Evolutionary conservation across 495 filamentous ascomycete genomes (phyloP).

Genomic region (Lasiosphaeris hirsuta): DNA sequence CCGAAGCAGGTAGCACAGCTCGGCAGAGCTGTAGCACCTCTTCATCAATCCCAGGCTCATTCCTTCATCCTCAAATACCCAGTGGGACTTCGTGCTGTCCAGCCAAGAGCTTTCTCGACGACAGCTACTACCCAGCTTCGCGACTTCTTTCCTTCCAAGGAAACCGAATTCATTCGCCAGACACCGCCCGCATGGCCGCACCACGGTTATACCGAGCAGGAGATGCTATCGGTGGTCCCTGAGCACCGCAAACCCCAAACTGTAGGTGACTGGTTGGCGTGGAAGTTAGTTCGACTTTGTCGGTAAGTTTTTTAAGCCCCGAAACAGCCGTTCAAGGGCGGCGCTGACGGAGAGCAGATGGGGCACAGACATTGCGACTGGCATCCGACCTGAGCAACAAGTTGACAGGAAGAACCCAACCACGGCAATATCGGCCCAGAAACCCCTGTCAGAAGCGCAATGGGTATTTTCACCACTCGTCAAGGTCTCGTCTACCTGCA

Average conservation of each 20-base stretch:
- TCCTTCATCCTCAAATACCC: constrained; percentile 20
- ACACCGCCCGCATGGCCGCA: constrained; percentile 66
- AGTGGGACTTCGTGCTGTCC: constrained; percentile 21
- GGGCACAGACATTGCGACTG: constrained; percentile 47
- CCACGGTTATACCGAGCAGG: constrained; percentile 54
- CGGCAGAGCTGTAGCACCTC: constrained; percentile 24
- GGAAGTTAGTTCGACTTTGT: constrained; percentile 39
- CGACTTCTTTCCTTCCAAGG: constrained; percentile 48
- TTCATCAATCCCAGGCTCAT: constrained; percentile 15
- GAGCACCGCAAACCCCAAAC: constrained; percentile 37
- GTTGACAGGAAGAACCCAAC: constrained; percentile 47
- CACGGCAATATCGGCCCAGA: constrained; percentile 39
- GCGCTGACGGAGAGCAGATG: constrained; percentile 27
- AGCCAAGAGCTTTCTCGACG: constrained; percentile 38
- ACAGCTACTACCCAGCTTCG: constrained; percentile 34
- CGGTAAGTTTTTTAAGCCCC: constrained; percentile 18
- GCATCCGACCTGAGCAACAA: constrained; percentile 41
- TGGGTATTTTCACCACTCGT: constrained; percentile 30
- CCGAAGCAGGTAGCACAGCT: constrained; percentile 34
- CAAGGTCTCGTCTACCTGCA: neutral
- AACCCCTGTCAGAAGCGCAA: constrained; percentile 46
- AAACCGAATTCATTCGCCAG: constrained; percentile 43
- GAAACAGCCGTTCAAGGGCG: neutral
- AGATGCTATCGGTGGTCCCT: constrained; percentile 42
- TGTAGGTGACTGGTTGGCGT: constrained; percentile 42